phyloP scores from a whole-genome alignment of 768 basidiomycete genomes.

The Rhizopogon vulgaris region DNA sequence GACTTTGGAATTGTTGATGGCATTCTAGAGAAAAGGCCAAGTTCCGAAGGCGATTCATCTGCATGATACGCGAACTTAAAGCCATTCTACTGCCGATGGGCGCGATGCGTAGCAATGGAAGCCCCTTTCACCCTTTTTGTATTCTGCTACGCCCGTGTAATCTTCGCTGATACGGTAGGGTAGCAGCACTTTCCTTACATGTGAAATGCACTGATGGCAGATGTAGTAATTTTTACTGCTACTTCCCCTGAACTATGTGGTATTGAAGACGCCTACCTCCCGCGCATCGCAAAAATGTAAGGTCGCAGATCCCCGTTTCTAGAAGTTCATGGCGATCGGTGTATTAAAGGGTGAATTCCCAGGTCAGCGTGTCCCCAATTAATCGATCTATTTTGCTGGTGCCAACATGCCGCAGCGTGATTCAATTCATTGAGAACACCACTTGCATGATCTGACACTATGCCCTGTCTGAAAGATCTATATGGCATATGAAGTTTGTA shows the following conservation, averaged over 20 bases:
- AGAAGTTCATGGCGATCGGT: slow-evolving; percentile 2
- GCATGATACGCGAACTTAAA: slow-evolving; percentile 3
- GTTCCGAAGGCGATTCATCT: slow-evolving; percentile 33
- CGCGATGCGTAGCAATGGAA: neutral
- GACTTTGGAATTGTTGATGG: slow-evolving; percentile 92
- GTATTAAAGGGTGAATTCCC: neutral
- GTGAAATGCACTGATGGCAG: neutral
- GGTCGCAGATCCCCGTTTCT: slow-evolving; percentile 3
- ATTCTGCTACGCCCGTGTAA: slow-evolving; percentile 1
- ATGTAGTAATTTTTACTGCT: neutral
- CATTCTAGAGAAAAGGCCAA: slow-evolving; percentile 75
- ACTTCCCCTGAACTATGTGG: neutral
- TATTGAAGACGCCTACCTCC: neutral
- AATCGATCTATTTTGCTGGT: neutral
- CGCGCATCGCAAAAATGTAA: neutral
- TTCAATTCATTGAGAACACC: neutral
- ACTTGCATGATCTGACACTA: neutral
- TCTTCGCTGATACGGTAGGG: neutral
- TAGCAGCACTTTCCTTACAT: neutral
- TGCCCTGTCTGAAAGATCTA: neutral
- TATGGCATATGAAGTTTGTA: neutral
- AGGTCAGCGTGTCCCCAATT: neutral
- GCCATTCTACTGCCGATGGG: slow-evolving; percentile 3
- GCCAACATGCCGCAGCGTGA: neutral
- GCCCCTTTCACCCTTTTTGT: slow-evolving; percentile 1